Conservation (phyloP, 2,329 filamentous ascomycete genomes). For the Exophiala sideris region DNA sequence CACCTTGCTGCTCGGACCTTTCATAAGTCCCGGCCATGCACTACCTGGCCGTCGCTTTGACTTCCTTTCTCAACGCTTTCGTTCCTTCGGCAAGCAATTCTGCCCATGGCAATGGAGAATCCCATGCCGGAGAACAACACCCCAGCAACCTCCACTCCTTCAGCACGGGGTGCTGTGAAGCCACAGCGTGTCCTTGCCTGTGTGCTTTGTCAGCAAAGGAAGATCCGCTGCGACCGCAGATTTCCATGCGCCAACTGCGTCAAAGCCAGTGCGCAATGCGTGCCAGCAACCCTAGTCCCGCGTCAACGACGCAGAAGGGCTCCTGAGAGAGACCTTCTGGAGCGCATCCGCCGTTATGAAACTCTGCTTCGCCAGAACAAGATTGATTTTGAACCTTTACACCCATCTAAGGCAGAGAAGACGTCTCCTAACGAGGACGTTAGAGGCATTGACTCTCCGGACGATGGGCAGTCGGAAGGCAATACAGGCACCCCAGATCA, state of each 20-base stretch:
- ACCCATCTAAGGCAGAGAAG: conserved; percentile 27
- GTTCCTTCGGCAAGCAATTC: neutral
- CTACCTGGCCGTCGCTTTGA: too few species aligned
- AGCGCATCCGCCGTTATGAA: too few species aligned
- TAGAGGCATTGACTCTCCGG: conserved; percentile 23
- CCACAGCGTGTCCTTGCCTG: conserved; percentile 54
- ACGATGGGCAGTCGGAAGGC: conserved; percentile 28
- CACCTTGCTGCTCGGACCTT: too few species aligned
- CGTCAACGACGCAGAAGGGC: conserved; percentile 48
- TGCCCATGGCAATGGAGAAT: neutral
- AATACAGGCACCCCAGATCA: conserved; percentile 18
- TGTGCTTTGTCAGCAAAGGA: conserved; percentile 71
- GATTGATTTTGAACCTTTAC: too few species aligned
- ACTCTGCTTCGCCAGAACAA: too few species aligned
- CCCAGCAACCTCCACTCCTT: neutral
- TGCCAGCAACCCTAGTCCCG: conserved; percentile 46
- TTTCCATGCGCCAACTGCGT: conserved; percentile 69
- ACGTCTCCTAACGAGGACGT: conserved; percentile 15
- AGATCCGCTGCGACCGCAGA: conserved; percentile 70
- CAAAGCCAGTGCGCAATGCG: conserved; percentile 58
- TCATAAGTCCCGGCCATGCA: too few species aligned
- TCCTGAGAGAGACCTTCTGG: too few species aligned
- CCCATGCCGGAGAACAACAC: neutral
- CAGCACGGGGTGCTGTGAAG: conserved; percentile 19
- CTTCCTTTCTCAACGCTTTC: too few species aligned